phyloP scores from a whole-genome alignment of 495 filamentous ascomycete genomes.

The Trichoderma gamsii region DNA sequence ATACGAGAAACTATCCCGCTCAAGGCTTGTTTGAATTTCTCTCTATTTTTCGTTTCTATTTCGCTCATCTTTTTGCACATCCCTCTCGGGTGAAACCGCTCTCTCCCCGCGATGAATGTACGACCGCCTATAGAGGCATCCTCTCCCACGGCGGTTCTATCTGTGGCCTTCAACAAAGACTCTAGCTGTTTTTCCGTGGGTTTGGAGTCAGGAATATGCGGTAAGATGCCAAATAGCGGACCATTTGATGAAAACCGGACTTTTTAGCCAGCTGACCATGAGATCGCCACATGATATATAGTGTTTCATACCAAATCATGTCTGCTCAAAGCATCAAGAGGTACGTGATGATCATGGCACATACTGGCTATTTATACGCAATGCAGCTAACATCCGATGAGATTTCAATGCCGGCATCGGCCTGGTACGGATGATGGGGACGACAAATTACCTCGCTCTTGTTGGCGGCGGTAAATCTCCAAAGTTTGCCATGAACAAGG shows the following conservation, averaged over 20 bases:
- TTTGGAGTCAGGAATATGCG: slow-evolving; percentile 77
- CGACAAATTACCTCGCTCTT: slow-evolving; percentile 80
- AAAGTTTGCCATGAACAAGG: slow-evolving; percentile 85
- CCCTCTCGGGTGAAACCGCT: background rate
- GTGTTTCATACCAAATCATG: slow-evolving; percentile 76
- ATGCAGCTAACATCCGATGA: slow-evolving; percentile 26
- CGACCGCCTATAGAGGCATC: slow-evolving; percentile 76
- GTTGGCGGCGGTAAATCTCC: slow-evolving; percentile 84
- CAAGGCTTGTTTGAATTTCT: background rate
- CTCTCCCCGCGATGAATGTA: slow-evolving; percentile 69
- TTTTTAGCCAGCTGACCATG: slow-evolving; percentile 15
- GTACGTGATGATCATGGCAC: slow-evolving; percentile 21
- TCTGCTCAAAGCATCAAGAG: slow-evolving; percentile 57
- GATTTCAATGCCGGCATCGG: slow-evolving; percentile 85
- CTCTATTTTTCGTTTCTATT: background rate
- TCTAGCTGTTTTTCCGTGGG: slow-evolving; percentile 85
- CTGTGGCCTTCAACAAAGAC: slow-evolving; percentile 81
- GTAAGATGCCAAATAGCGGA: slow-evolving; percentile 42
- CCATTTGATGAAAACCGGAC: background rate
- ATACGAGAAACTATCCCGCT: background rate
- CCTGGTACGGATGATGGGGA: slow-evolving; percentile 78
- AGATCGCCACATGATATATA: slow-evolving; percentile 27
- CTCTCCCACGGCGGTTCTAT: slow-evolving; percentile 67
- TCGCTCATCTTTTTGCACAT: background rate
- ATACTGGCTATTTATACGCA: background rate